These are phyloP conservation scores for Zasmidium angulare DNA, from an alignment of 2,329 filamentous ascomycete species.

Conservation along the genomic window DNA sequence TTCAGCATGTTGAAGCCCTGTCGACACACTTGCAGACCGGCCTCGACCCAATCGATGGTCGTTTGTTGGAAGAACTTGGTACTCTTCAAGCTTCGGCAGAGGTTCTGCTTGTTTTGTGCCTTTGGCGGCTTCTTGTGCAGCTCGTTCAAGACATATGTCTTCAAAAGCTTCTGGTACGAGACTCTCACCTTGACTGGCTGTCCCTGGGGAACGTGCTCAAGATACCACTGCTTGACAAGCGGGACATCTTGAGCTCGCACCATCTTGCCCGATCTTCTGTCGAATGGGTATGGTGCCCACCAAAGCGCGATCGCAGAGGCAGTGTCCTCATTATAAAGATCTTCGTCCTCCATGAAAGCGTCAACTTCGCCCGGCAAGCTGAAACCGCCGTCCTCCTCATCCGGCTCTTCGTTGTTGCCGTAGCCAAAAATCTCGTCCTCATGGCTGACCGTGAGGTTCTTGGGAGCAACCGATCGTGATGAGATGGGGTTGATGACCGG, in stretches of 20 bases:
- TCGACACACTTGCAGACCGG: constrained; percentile 93
- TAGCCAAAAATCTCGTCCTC: constrained; percentile 91
- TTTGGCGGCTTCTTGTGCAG: constrained; percentile 95
- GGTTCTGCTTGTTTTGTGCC: constrained; percentile 89
- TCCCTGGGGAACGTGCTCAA: constrained; percentile 87
- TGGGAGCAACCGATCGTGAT: constrained; percentile 86
- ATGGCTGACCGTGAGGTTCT: constrained; percentile 87
- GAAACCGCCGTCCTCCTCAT: constrained; percentile 56
- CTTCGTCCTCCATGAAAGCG: constrained; percentile 87
- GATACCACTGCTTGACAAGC: constrained; percentile 95
- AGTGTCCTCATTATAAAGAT: constrained; percentile 85
- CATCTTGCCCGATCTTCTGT: constrained; percentile 91
- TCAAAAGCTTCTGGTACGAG: constrained; percentile 96
- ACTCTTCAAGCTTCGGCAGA: constrained; percentile 84
- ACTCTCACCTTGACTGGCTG: constrained; percentile 97
- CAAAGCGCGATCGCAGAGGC: constrained; percentile 88
- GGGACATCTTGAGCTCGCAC: constrained; percentile 96
- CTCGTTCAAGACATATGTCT: constrained; percentile 94
- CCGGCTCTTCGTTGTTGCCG: constrained; percentile 78
- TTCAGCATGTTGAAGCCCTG: constrained; percentile 99
- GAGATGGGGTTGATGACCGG: constrained; percentile 98
- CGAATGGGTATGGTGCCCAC: constrained; percentile 98
- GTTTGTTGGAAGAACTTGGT: constrained; percentile 99
- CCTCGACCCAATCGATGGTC: constrained; percentile 98
- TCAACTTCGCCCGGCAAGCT: constrained; percentile 75